Evolutionary conservation across 371 early-diverging fungal species (phyloP), one percentile per base, ranked within the genome.

Genomic region (Mucor irregularis): DNA sequence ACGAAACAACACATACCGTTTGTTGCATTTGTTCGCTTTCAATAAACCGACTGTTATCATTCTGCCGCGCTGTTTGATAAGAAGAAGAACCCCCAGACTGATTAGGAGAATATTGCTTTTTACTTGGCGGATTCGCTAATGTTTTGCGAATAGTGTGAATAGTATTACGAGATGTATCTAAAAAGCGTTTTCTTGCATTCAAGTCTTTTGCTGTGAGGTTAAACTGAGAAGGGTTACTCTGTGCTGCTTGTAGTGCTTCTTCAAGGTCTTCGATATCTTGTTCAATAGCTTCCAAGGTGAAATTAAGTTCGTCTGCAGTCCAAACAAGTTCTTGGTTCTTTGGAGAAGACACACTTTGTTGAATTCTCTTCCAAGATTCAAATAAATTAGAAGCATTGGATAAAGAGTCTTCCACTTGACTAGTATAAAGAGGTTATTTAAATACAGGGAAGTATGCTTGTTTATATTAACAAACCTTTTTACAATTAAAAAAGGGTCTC

Each of bases 211-310:
- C 64, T 6, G 76, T 73, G 7, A 81, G 53, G 35, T 79, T 74
- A 49, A 84, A 84, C n/a, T 76, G 66, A 2, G 71, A 60, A 44
- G 82, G 84, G 48, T 79, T 76, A 5, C 71, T 62, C 28, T 73
- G 67, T 7, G 78, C 73, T 2, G 73, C 81, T n/a, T 68, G 62
- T 46, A 85, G 68, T 0, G 86, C 78, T 45, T 81, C 83, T 25
- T 82, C 79, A 10, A 85, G 56, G 46, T 83, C 86, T 38, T 81
- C 84, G 3, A 85, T 62, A 55, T 85, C 86, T 49, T 77, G 81
- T 48, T 73, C 76, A 31, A 82, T 74, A 17, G 69, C 77, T 52
- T 73, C 69, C 19, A 83, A 53, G 16, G 71, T 56, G 34, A 75
- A 66, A 37, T 58, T 53, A 0, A 85, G 54, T 49, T 85, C 86